Evolutionary conservation across 768 basidiomycete species (phyloP).

Genomic region (Mycena maculata): DNA sequence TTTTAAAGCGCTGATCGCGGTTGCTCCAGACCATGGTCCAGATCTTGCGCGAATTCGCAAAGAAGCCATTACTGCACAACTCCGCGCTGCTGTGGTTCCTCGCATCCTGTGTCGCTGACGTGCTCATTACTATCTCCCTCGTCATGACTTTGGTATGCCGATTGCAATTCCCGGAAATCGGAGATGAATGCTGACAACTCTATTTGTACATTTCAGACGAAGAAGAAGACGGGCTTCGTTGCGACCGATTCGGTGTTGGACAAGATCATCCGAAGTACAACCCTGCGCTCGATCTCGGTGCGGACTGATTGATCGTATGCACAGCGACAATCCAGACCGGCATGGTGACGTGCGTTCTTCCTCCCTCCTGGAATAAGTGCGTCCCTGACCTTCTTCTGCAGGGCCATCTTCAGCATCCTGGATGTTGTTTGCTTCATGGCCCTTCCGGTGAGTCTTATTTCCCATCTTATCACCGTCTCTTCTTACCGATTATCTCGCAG

Average conservation of each 20-base stretch:
- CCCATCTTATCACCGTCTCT: background rate
- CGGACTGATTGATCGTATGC: background rate
- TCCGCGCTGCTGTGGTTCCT: constrained; percentile 61
- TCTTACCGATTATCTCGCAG: constrained; percentile 37
- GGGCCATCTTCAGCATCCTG: constrained; percentile 20
- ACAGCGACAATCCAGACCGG: constrained; percentile 34
- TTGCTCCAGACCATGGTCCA: constrained; percentile 39
- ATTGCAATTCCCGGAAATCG: background rate
- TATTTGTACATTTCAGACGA: background rate
- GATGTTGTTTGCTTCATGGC: constrained; percentile 26
- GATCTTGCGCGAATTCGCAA: constrained; percentile 48
- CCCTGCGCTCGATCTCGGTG: background rate
- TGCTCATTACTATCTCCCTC: constrained; percentile 54
- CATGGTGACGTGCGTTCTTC: constrained; percentile 24
- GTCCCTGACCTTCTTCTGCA: background rate
- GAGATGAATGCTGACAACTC: background rate
- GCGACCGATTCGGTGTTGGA: constrained; percentile 27
- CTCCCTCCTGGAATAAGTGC: background rate
- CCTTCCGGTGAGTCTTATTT: constrained; percentile 19
- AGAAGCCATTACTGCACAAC: constrained; percentile 46
- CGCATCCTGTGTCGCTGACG: constrained; percentile 55
- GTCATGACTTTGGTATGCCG: constrained; percentile 47
- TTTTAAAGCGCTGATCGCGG: background rate
- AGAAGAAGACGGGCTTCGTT: constrained; percentile 23
- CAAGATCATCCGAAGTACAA: constrained; percentile 34